phyloP scores from a whole-genome alignment of 306 rosid species.

The Cucurbita argyrosperma region DNA sequence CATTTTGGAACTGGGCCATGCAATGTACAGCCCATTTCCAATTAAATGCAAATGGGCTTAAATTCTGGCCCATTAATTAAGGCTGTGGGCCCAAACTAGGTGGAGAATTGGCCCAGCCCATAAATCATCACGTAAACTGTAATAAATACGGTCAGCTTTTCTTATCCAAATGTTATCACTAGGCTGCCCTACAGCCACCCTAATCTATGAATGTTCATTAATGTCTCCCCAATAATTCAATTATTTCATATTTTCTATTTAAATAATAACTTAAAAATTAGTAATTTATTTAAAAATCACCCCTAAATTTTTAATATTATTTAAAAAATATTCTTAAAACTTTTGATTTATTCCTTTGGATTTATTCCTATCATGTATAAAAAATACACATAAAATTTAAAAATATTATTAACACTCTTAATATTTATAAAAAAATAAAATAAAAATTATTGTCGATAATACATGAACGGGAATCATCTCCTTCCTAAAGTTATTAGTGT shows the following conservation, averaged over 20 bases:
- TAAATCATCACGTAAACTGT: neutral
- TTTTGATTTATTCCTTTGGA: no score
- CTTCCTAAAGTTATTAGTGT: no score
- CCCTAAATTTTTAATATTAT: no score
- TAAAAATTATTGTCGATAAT: no score
- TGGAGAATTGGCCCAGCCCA: neutral
- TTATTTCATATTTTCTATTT: neutral
- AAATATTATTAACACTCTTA: no score
- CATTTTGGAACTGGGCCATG: neutral
- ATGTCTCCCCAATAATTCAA: neutral
- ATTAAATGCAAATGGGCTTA: neutral
- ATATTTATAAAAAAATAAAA: no score
- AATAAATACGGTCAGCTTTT: neutral
- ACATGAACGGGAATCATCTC: no score
- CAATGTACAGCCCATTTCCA: neutral
- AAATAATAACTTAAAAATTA: neutral
- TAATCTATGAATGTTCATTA: neutral
- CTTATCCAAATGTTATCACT: neutral
- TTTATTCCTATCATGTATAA: no score
- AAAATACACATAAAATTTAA: no score
- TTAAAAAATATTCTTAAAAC: no score
- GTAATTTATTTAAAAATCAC: no score
- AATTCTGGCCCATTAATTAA: neutral
- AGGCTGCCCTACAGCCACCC: neutral
- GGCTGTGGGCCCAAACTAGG: neutral